Conservation (phyloP, 768 basidiomycete species). For the Hemileccinum impolitum region DNA sequence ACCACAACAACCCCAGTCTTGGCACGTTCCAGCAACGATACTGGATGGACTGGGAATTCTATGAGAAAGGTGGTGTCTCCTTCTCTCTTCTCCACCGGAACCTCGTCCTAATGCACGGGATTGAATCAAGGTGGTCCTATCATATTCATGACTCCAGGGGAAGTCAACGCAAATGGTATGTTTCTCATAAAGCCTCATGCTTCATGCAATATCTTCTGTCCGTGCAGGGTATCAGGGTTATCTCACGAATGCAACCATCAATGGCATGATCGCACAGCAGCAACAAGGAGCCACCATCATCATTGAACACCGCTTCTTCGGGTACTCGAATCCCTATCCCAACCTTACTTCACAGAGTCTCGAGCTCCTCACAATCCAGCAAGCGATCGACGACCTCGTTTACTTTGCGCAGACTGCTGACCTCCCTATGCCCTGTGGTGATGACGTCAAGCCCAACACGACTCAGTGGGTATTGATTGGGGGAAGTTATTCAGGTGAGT, state of each 20-base stretch:
- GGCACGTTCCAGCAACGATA: conserved; percentile 76
- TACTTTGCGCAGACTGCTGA: conserved; percentile 66
- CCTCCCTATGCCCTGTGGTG: conserved; percentile 65
- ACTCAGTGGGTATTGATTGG: conserved; percentile 43
- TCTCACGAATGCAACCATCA: conserved; percentile 61
- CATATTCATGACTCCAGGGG: conserved; percentile 53
- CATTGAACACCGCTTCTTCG: conserved; percentile 73
- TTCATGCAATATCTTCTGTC: neutral
- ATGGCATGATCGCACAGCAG: conserved; percentile 62
- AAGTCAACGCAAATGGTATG: conserved; percentile 48
- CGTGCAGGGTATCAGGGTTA: conserved; percentile 40
- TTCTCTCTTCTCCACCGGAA: neutral
- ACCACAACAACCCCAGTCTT: conserved; percentile 51
- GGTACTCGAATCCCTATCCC: conserved; percentile 64
- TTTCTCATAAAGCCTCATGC: neutral
- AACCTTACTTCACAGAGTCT: conserved; percentile 60
- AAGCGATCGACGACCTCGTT: conserved; percentile 69
- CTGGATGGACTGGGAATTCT: conserved; percentile 69
- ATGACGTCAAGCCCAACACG: conserved; percentile 52
- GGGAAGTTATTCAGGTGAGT: conserved; percentile 39
- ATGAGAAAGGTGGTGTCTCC: conserved; percentile 41
- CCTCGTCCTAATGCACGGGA: neutral
- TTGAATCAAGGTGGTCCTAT: conserved; percentile 23
- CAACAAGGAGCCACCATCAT: conserved; percentile 63
- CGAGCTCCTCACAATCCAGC: conserved; percentile 61